Base-by-base conservation (phyloP, 148 eudicot species). In the Silene latifolia region DNA sequence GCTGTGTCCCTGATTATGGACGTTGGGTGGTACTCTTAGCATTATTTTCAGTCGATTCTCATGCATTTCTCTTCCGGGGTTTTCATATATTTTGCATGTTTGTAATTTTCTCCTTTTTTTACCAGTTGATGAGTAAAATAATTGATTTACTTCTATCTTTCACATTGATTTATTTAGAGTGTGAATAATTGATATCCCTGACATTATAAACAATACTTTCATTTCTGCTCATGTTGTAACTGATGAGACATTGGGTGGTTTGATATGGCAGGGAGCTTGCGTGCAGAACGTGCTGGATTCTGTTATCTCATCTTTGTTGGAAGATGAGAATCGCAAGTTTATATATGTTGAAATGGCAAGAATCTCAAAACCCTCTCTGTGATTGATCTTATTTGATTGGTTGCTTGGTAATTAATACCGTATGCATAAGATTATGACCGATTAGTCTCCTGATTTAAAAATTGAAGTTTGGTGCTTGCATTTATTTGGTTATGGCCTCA, bases 281-380 rank as follows among this genome's bases (percentile, higher is more conserved):
- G 95, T 88, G 71, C 91, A 88, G 77, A 90, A 90, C 57, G 90
- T 88, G 71, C 75, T 90, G 86, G 95, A 90, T 79, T 89, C 95
- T 32, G 85, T 87, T 29, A 85, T 90, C 78, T 77, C 85, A 15
- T 77, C 92, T 8, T 78, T 90, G 80, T 70, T 87, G 73, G 89
- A 83, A 72, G 89, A 88, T 71, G 76, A 82, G 58, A 84, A 83
- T 79, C 87, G 95, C 48, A 88, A 84, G 77, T 90, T 88, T 78
- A 88, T 88, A 64, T 90, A 88, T 67, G 91, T 88, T 79, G 94
- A 90, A 85, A 75, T 85, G 81, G 94, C 69, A 80, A 81, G 79
- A 1, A 76, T 79, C 39, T 56, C 17, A 9, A 46, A 72, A 51
- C 71, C 63, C 23, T 8, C 4, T 24, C 32, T 15, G 9, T 3